Conservation (phyloP, 1,284 basidiomycete species). For the Trametes sp. region DNA sequence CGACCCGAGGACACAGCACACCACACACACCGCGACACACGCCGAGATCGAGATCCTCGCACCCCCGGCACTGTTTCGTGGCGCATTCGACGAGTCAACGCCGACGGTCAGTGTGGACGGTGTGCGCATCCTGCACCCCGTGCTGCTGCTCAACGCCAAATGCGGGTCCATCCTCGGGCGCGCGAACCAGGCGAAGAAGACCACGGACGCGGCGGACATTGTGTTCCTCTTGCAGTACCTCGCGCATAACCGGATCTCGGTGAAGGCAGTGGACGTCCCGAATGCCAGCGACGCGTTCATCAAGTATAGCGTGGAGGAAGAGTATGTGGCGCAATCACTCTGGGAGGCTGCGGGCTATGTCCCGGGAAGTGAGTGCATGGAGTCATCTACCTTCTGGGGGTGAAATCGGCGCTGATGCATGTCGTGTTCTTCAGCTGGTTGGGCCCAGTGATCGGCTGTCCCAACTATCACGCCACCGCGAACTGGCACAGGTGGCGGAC, state of each 20-base stretch:
- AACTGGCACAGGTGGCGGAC: no score
- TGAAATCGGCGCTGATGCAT: no score
- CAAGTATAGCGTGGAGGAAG: not conserved
- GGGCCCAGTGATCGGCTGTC: no score
- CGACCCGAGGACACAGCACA: conserved; percentile 3
- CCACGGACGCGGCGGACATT: conserved; percentile 8
- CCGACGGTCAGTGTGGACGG: conserved; percentile 1
- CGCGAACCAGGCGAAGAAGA: not conserved
- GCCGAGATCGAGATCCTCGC: conserved; percentile 5
- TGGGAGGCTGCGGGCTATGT: conserved; percentile 4
- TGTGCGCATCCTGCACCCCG: conserved; percentile 11
- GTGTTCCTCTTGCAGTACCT: conserved; percentile 7
- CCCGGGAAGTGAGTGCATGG: not conserved
- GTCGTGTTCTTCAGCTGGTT: no score
- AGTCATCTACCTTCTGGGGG: no score
- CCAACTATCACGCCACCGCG: no score
- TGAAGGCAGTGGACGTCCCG: not conserved
- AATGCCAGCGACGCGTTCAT: not conserved
- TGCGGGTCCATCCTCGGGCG: conserved; percentile 1
- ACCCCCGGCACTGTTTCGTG: not conserved
- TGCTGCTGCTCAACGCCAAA: conserved; percentile 5
- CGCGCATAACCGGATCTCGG: not conserved
- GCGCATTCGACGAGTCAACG: conserved; percentile 3
- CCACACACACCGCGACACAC: not conserved
- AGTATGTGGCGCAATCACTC: not conserved